Base-by-base conservation (phyloP, 345 rosid species). In the Pelargonium nanum region DNA sequence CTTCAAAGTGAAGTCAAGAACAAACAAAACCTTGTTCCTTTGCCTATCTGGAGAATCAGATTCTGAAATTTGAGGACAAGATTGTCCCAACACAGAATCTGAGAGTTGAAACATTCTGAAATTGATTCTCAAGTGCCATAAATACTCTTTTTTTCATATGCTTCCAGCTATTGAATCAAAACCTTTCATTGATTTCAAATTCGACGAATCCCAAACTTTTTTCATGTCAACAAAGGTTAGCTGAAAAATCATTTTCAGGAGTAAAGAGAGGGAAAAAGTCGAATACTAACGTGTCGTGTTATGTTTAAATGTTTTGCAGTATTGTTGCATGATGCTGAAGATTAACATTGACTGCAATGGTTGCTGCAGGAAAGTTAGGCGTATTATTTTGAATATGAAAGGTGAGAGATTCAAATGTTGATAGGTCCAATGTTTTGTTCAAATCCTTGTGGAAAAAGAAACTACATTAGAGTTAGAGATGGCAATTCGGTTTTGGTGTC, bases 321-420 rank as follows among this genome's bases (percentile, higher is more conserved):
- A 68, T 58, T 79, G 85, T 63, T 79, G 85, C 74, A 72, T 77
- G 81, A 82, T 77, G 64, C 64, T 91, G 80, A 68, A 85, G 72
- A 56, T 88, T 54, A 83, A 82, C 66, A 65, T 91, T 58, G 98
- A 91, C 66, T 88, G 92, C 77, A 72, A 86, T 64, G 81, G 83
- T 53, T 91, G 96, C 70, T 83, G 76, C 80, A 71, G 82, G 71
- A 91, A 88, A 75, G 72, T 80, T 8, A 84, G 75, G 67, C 85
- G 82, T 71, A 74, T 77, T 24, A 68, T 91, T 63, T 69, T 76
- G 67, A 81, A 72, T 44, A 83, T 91, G 79, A 88, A 85, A 84
- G 89, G 97, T 83, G 51, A 22, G 26, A 26, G 1, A 44, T 51
- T 55, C 16, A 40, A 24, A 51, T 48, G 25, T 19, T 19, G n/a